phyloP scores from a whole-genome alignment of 2,329 filamentous ascomycete genomes.

The Teratosphaeria gauchensis region DNA sequence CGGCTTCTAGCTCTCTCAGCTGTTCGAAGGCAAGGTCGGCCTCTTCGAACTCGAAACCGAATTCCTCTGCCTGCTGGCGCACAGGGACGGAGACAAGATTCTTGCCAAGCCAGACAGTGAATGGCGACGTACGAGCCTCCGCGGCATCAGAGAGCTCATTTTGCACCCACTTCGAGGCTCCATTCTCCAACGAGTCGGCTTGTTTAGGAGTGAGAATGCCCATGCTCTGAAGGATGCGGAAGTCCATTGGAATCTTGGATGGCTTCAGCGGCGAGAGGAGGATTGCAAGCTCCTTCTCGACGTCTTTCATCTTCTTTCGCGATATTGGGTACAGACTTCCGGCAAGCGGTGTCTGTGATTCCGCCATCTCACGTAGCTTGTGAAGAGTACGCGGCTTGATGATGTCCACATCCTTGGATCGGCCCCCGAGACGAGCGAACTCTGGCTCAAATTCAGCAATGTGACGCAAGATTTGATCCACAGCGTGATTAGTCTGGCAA shows the following conservation, averaged over 20 bases:
- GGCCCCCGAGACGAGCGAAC: conserved; percentile 59
- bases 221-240: conserved; percentile 43
- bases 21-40: conserved; percentile 53
- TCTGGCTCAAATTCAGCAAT: conserved; percentile 52
- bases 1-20: conserved; percentile 51
- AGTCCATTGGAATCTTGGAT: conserved; percentile 39
- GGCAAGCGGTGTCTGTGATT: conserved; percentile 23
- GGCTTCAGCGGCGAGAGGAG: conserved; percentile 37
- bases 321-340: conserved; percentile 34
- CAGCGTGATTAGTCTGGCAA: conserved; percentile 82
- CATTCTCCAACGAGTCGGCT: conserved; percentile 47
- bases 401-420: conserved; percentile 52
- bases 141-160: conserved; percentile 11
- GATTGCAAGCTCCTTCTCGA: conserved; percentile 33
- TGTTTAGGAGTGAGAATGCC: conserved; percentile 56
- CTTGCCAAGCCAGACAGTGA: conserved; percentile 51
- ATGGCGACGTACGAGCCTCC: conserved; percentile 17
- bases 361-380: conserved; percentile 41
- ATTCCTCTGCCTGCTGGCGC: conserved; percentile 38
- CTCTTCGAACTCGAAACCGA: conserved; percentile 49
- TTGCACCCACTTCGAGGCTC: conserved; percentile 32
- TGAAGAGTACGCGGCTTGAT: conserved; percentile 60
- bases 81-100: conserved; percentile 38
- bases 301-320: conserved; percentile 31
- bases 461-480: conserved; percentile 68